phyloP scores from a whole-genome alignment of 306 rosid genomes.

The Sicyos baderoa region DNA sequence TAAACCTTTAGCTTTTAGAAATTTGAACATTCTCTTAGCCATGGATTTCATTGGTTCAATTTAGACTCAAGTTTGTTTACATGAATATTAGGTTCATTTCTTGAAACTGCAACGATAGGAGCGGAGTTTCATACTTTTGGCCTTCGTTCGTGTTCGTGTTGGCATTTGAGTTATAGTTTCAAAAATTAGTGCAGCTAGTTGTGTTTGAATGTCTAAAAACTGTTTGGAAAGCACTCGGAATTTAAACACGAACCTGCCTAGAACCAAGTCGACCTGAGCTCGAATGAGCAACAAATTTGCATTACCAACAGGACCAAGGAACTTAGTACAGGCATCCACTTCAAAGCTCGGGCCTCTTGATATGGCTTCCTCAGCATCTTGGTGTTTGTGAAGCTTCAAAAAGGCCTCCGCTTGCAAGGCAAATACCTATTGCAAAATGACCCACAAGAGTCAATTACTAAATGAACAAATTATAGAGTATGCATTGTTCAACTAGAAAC shows the following conservation, averaged over 20 bases:
- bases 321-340: constrained; percentile 53
- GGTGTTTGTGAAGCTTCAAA: constrained; percentile 59
- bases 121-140: no score
- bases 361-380: constrained; percentile 69
- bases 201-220: no score
- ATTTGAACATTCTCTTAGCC: no score
- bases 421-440: constrained; percentile 43
- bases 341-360: constrained; percentile 54
- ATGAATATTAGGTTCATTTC: not conserved
- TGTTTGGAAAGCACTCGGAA: not conserved
- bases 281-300: constrained; percentile 51
- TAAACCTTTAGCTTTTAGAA: no score
- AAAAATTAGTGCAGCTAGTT: no score
- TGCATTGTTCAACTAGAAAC: not conserved
- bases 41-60: no score
- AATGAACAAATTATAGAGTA: not conserved
- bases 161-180: no score
- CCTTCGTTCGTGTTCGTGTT: no score
- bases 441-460: constrained; percentile 10
- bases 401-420: constrained; percentile 76
- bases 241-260: constrained; percentile 51
- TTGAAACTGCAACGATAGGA: not conserved
- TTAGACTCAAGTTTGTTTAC: no score
- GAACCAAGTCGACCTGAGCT: constrained; percentile 57
- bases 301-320: constrained; percentile 64